Base-by-base conservation (phyloP, 257 asterid genomes). In the Ilex asprella region DNA sequence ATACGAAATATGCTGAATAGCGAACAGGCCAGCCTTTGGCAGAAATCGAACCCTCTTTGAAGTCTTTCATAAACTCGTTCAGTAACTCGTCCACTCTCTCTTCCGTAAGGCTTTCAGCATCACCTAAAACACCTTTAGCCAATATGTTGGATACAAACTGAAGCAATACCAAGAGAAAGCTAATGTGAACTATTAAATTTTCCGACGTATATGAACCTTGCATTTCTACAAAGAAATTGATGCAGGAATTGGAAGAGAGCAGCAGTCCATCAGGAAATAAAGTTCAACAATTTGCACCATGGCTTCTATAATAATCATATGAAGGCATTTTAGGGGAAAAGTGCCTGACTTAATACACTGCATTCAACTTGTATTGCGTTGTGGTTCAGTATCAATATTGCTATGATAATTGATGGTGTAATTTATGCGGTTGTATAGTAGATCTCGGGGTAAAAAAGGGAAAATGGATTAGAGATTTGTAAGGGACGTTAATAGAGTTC, bases 1-100 rank as follows among this genome's bases (percentile, higher is more conserved):
- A 77, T 66, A 87, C n/a, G 59, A 58, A 1, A 68, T 82, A 39
- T 54, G 68, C 81, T 64, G 74, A 46, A 58, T 30, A 0, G 10
- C 1, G 67, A 44, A 39, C 30, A 16, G 88, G 86, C 95, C 91
- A 86, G 61, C 87, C 86, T 63, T 81, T 81, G 66, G 69, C 66
- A 65, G 67, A 67, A 14, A 70, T 46, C 16, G 68, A 49, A 2
- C 74, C 74, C 31, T 78, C 87, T 52, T 75, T 76, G 39, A 81
- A 68, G 65, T 80, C 89, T 35, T 84, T 74, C 12, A 84, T 75
- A 66, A 69, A 83, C 70, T 67, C 77, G 21, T 72, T 73, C 64
- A 76, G 21, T 30, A 86, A 82, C 54, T 70, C 76, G 30, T 84
- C 87, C 9, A 86, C 70, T 55, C 64, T 72, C 63, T 75, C 81